Base-by-base conservation (phyloP, 768 basidiomycete genomes). In the Pholiota conissans region DNA sequence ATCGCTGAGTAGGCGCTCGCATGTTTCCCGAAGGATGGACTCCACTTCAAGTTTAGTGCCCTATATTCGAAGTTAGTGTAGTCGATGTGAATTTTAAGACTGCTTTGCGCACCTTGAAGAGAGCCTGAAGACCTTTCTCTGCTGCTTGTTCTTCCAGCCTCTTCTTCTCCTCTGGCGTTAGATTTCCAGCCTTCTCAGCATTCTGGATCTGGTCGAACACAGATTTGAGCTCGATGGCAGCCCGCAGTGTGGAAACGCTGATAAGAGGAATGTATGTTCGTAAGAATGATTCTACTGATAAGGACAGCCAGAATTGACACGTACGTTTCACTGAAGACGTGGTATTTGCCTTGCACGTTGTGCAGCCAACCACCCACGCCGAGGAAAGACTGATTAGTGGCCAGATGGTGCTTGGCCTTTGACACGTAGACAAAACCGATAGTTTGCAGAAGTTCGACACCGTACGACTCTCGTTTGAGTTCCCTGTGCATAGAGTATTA, bases 351-450 rank as follows among this genome's bases (percentile, higher is more conserved):
- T 69, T 93, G 91, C 2, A 94, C 91, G 55, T 92, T 92, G 70
- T 95, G 93, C 57, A 95, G 69, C 93, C 93, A 96, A 6, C 94
- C 93, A 11, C 93, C 93, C 14, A 96, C 87, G 26, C 93, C 93
- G 49, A 93, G 85, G 78, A 78, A 84, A 61, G 73, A 84, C 77
- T 81, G 80, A 59, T 80, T 80, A 16, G 90, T 85, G 0, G 93
- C 93, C 0, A 91, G 79, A 65, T 86, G 86, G 34, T 94, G 91
- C 67, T 91, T 93, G 5, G 89, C 85, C 69, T 93, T 95, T 26
- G 89, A 81, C 18, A 75, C 72, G 69, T 96, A 96, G 5, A 92
- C 90, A 61, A 93, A 92, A 1, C 93, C 93, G 61, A 95, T 85
- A 1, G 91, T 84, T 47, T 95, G 87, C 26, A 96, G 74, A 3